Evolutionary conservation across 805 yeast species (phyloP).

Genomic region (Candida railenensis): DNA sequence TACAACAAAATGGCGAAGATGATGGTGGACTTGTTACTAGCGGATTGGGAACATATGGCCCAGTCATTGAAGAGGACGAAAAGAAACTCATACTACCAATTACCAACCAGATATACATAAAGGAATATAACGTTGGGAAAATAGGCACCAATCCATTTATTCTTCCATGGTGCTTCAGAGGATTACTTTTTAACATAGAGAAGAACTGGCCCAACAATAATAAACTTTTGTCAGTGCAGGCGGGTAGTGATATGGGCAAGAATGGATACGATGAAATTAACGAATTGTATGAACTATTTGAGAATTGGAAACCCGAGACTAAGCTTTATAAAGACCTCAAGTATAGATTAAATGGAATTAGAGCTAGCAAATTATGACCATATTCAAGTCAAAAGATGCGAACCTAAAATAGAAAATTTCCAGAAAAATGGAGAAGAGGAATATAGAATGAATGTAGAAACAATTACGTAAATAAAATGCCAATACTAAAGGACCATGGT

Average conservation of each 20-base stretch:
- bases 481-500: too few species aligned
- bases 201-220: conserved; percentile 48
- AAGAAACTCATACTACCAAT: conserved; percentile 19
- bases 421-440: background rate
- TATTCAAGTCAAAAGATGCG: background rate
- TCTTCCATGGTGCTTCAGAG: conserved; percentile 91
- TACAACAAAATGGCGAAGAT: conserved; percentile 1
- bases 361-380: conserved; percentile 37
- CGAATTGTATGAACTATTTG: conserved; percentile 67
- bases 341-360: conserved; percentile 62
- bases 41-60: conserved; percentile 18
- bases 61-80: conserved; percentile 4
- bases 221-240: conserved; percentile 28
- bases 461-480: too few species aligned
- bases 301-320: conserved; percentile 83
- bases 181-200: conserved; percentile 65
- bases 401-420: too few species aligned
- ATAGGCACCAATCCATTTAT: conserved; percentile 79
- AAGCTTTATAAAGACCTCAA: conserved; percentile 82
- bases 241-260: conserved; percentile 27
- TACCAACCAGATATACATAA: conserved; percentile 35
- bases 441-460: background rate
- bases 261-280: conserved; percentile 55
- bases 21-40: conserved; percentile 14
- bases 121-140: conserved; percentile 59